Evolutionary conservation across 805 yeast genomes (phyloP).

Genomic region (Saturnispora sanitii): DNA sequence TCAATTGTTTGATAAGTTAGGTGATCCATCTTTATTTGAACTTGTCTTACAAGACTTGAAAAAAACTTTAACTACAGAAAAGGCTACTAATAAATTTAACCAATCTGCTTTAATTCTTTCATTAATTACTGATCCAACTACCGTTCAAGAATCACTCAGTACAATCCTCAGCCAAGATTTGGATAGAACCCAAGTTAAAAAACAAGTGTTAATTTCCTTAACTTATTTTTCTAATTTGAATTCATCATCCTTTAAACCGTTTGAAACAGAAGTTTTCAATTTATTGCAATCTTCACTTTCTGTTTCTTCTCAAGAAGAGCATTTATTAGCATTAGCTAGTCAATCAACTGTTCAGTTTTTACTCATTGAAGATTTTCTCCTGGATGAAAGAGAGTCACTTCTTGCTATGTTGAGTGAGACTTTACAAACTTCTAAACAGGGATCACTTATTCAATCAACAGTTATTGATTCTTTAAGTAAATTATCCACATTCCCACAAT

Average conservation of each 20-base stretch:
- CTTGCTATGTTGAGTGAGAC: constrained; percentile 58
- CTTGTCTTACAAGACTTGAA: constrained; percentile 38
- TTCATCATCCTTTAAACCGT: constrained; percentile 31
- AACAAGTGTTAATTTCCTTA: constrained; percentile 9
- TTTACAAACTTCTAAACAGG: constrained; percentile 29
- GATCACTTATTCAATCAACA: constrained; percentile 43
- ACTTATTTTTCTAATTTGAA: constrained; percentile 21
- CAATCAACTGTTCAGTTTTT: constrained; percentile 53
- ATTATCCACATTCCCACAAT: constrained; percentile 27
- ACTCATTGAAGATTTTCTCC: constrained; percentile 38
- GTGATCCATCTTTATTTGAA: constrained; percentile 14
- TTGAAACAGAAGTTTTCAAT: constrained; percentile 60
- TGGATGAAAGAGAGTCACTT: constrained; percentile 21
- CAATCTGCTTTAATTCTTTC: constrained; percentile 57
- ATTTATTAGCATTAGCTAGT: constrained; percentile 57
- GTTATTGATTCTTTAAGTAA: constrained; percentile 45
- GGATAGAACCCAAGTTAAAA: constrained; percentile 7
- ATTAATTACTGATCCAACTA: constrained; percentile 38
- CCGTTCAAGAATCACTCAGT: constrained; percentile 37
- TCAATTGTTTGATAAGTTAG: constrained; percentile 30
- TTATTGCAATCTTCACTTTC: constrained; percentile 61
- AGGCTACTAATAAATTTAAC: constrained; percentile 40
- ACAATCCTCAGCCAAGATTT: constrained; percentile 28
- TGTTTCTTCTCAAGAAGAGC: constrained; percentile 57
- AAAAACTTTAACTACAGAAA: constrained; percentile 19